These are phyloP conservation scores for Cutaneotrichosporon mucoides DNA, from an alignment of 1,284 basidiomycete species.

Conservation along the genomic window DNA sequence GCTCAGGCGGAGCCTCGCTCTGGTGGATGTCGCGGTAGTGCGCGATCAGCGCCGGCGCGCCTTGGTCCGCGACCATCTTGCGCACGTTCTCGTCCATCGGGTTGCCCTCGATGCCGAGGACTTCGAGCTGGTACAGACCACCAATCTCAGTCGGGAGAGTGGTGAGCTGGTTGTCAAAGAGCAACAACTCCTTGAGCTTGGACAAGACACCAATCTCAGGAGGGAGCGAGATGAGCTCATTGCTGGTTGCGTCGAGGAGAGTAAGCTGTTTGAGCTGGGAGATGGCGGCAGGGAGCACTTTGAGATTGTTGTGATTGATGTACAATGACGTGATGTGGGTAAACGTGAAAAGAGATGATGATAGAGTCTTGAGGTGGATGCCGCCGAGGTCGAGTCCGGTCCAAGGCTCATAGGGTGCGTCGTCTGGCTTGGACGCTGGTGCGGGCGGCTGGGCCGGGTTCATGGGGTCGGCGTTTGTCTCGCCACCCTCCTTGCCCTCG, in stretches of 20 bases:
- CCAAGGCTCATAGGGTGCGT: conserved; percentile 58
- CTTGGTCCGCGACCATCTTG: conserved; percentile 84
- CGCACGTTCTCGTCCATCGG: conserved; percentile 76
- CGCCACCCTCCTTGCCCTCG: background rate
- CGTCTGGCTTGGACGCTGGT: conserved; percentile 34
- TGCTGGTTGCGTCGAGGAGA: conserved; percentile 87
- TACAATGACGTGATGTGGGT: conserved; percentile 88
- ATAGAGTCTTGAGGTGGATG: conserved; percentile 85
- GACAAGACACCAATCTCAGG: conserved; percentile 89
- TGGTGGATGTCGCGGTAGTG: conserved; percentile 68
- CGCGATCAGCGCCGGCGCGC: conserved; percentile 79
- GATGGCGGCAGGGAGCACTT: conserved; percentile 76
- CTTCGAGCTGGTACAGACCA: conserved; percentile 85
- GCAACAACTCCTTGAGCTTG: conserved; percentile 81
- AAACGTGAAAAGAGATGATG: conserved; percentile 82
- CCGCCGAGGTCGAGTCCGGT: conserved; percentile 94
- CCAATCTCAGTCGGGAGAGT: conserved; percentile 85
- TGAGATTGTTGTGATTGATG: conserved; percentile 92
- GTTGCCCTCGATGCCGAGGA: conserved; percentile 93
- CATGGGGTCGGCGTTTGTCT: conserved; percentile 29
- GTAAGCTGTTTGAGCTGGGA: conserved; percentile 80
- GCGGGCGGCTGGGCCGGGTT: conserved; percentile 32
- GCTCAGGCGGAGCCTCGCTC: conserved; percentile 67
- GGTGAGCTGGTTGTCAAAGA: conserved; percentile 91
- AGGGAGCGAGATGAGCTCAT: conserved; percentile 74